Percentiles rank a stretch among this genome's conserved stretches.
Conservation (phyloP, 306 rosid species). For the Gleditsia sinensis region DNA sequence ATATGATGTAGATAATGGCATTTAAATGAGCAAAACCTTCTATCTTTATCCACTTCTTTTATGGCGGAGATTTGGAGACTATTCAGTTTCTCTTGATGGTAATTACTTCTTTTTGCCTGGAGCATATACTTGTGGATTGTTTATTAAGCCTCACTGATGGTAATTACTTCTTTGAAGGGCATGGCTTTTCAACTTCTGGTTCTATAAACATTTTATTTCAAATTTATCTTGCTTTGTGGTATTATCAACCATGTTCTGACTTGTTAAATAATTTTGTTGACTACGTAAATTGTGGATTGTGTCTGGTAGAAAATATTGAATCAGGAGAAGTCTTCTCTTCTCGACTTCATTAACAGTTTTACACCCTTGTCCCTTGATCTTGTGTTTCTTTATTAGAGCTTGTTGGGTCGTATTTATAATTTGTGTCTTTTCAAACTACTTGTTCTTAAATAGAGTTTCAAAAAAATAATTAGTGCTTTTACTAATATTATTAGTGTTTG, state of each 20-base stretch:
- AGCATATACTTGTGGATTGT: no score
- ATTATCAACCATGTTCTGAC: not conserved
- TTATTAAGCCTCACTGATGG: no score
- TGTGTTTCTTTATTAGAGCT: no score
- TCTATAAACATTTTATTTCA: not conserved
- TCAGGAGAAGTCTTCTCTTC: not conserved
- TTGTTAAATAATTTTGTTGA: not conserved
- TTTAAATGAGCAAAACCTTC: not conserved
- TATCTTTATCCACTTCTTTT: not conserved
- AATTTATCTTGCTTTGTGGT: not conserved
- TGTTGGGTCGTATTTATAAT: no score
- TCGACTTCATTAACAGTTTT: not conserved
- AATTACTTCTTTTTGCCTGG: no score
- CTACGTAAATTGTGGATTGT: not conserved
- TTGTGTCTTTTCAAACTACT: no score
- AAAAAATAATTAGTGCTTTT: no score
- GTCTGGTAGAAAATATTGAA: not conserved
- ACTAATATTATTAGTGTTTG: no score
- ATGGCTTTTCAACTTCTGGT: not conserved
- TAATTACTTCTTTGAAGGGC: not conserved
- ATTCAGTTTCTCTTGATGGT: not conserved
- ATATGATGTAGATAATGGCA: not conserved
- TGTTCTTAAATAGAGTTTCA: no score
- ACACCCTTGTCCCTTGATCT: no score
- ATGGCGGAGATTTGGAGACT: not conserved